Evolutionary conservation across 108 stramenopile genomes (phyloP).

Genomic region (Pseudonitzschia multiseries): DNA sequence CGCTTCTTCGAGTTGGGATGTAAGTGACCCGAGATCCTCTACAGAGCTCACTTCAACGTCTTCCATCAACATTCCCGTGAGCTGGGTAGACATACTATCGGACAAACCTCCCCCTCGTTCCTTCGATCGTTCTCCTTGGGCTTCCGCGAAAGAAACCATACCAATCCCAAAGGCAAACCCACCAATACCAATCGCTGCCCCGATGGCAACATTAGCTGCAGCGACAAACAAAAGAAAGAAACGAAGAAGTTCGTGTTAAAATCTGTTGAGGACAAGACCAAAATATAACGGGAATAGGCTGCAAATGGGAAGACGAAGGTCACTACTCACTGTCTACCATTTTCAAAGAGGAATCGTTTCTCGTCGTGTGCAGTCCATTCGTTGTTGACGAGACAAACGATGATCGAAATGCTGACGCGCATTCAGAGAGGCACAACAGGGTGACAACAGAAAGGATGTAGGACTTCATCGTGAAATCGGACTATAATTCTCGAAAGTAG

Average conservation of each 20-base stretch:
- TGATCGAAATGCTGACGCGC: slow-evolving; percentile 9
- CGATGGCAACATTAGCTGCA: slow-evolving; percentile 4
- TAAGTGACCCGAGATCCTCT: slow-evolving; percentile 70
- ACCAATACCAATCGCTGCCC: slow-evolving; percentile 61
- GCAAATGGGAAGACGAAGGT: too few species aligned
- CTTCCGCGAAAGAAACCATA: slow-evolving; percentile 73
- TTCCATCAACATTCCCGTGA: slow-evolving; percentile 77
- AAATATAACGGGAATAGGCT: too few species aligned
- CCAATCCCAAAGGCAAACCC: slow-evolving; percentile 75
- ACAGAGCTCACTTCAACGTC: slow-evolving; percentile 83
- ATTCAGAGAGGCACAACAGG: background rate
- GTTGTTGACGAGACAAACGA: slow-evolving; percentile 14
- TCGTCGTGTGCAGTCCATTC: slow-evolving; percentile 8
- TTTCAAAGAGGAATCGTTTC: slow-evolving; percentile 18
- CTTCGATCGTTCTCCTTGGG: slow-evolving; percentile 75
- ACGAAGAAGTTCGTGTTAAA: background rate
- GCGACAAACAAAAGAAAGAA: background rate
- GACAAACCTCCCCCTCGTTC: slow-evolving; percentile 79
- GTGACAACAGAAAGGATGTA: background rate
- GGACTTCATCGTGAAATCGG: background rate
- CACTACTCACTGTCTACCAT: slow-evolving; percentile 26
- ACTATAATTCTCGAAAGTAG: too few species aligned
- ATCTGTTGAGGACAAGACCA: background rate
- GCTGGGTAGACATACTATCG: slow-evolving; percentile 67
- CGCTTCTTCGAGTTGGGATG: slow-evolving; percentile 77